Conservation (phyloP, 331 rosid species). For the Prunus yedoensis region DNA sequence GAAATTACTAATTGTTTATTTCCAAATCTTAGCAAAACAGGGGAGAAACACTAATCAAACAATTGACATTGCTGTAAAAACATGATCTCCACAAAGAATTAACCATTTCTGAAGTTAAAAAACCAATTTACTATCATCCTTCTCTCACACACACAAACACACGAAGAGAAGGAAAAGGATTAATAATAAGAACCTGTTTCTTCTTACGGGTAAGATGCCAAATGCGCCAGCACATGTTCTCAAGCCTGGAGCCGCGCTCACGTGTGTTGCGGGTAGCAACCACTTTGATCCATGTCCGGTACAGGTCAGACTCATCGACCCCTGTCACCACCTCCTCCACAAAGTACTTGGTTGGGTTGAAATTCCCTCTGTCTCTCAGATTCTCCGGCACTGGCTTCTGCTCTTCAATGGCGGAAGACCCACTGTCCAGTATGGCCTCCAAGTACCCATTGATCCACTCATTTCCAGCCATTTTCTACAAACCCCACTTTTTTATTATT, state of each 20-base stretch:
- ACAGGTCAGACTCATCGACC: constrained; percentile 85
- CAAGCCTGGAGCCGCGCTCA: constrained; percentile 87
- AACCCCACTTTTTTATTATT: too few relatives aligned
- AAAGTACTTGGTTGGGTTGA: constrained; percentile 83
- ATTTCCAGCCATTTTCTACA: constrained; percentile 68
- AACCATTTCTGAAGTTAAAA: not conserved
- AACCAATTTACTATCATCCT: too few relatives aligned
- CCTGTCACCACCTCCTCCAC: constrained; percentile 92
- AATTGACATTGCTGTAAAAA: not conserved
- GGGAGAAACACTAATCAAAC: not conserved
- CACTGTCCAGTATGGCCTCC: constrained; percentile 80
- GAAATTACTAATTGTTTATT: not conserved
- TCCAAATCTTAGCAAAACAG: not conserved
- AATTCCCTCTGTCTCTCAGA: constrained; percentile 58
- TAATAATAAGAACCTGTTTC: constrained; percentile 62
- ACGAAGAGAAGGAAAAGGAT: not conserved
- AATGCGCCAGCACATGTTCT: constrained; percentile 99
- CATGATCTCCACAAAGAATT: not conserved
- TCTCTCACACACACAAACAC: not conserved
- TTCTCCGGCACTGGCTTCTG: constrained; percentile 56
- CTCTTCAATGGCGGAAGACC: constrained; percentile 75
- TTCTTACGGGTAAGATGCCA: constrained; percentile 96
- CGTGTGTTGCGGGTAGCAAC: constrained; percentile 91
- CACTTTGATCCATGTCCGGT: constrained; percentile 93
- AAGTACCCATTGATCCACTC: constrained; percentile 95